Conservation (phyloP, 2,329 filamentous ascomycete species). For the Aureobasidium sp. region DNA sequence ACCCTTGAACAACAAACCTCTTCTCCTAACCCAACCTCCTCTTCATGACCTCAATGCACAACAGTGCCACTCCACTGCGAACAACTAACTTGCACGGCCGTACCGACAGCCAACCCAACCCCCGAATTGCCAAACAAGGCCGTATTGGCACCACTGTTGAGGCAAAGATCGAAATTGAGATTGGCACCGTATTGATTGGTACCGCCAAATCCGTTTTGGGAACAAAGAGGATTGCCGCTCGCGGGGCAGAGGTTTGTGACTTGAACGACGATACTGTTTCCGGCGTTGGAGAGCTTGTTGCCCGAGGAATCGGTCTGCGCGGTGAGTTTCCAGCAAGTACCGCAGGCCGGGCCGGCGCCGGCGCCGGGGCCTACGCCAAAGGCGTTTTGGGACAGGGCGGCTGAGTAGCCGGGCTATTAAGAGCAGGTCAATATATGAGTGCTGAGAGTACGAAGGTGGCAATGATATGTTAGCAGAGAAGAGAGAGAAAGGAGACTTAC, state of each 20-base stretch:
- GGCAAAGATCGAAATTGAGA: conserved; percentile 38
- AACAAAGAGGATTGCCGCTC: conserved; percentile 33
- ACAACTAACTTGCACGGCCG: conserved; percentile 29
- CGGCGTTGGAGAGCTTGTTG: conserved; percentile 25
- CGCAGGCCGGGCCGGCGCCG: conserved; percentile 35
- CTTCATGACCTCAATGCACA: conserved; percentile 11
- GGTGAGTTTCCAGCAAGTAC: conserved; percentile 35
- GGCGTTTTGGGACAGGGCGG: conserved; percentile 34
- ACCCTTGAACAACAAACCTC: no score
- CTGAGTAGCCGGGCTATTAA: conserved; percentile 31
- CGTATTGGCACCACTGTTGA: conserved; percentile 31
- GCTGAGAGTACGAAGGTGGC: no score
- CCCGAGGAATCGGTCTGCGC: conserved; percentile 30
- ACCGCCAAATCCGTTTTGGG: conserved; percentile 27
- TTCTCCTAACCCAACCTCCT: no score
- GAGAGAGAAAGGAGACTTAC: conserved; percentile 14
- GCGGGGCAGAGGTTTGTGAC: conserved; percentile 38
- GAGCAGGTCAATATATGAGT: no score
- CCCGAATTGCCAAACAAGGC: conserved; percentile 32
- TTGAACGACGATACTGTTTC: conserved; percentile 33
- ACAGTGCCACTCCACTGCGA: conserved; percentile 20
- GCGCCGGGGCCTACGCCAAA: conserved; percentile 34
- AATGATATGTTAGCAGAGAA: no score
- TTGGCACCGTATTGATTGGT: conserved; percentile 36
- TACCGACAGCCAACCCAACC: conserved; percentile 29